Evolutionary conservation across 139 green algal species (phyloP).

Genomic region (Haematococcus lacustris): DNA sequence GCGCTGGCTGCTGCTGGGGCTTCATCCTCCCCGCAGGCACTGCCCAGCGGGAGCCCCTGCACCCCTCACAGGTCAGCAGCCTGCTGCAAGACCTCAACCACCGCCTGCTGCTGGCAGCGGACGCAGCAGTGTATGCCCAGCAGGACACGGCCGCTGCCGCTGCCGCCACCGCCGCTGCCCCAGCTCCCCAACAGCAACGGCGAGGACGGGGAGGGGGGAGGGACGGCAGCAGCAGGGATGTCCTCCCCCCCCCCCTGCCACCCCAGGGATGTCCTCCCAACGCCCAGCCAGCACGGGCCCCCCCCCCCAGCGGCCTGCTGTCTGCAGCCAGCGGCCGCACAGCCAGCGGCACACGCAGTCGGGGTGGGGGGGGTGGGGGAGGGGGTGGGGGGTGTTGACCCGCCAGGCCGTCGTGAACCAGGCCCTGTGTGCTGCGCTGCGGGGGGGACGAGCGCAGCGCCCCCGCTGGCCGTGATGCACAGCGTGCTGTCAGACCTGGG

Average conservation of each 20-base stretch:
- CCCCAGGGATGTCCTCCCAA: neutral
- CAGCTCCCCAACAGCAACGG: neutral
- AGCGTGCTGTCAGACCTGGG: conserved; percentile 24
- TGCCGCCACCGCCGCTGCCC: neutral
- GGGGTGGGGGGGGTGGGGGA: too few relatives aligned
- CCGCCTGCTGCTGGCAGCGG: conserved; percentile 29
- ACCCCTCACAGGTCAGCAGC: neutral
- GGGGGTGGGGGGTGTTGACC: too few relatives aligned
- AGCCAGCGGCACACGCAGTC: too few relatives aligned
- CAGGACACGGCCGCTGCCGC: neutral
- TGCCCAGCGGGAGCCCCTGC: neutral
- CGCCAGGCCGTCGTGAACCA: neutral
- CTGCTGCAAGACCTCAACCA: conserved; percentile 29
- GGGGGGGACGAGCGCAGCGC: conserved; percentile 16
- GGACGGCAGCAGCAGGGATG: neutral
- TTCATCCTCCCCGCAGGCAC: conserved; percentile 12
- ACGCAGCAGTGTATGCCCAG: conserved; percentile 24
- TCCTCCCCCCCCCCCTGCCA: neutral
- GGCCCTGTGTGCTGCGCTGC: neutral
- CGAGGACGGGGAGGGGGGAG: neutral
- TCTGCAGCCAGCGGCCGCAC: neutral
- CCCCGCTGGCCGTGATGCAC: conserved; percentile 28
- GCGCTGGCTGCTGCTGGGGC: conserved; percentile 29
- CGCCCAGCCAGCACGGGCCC: neutral
- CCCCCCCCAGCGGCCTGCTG: neutral